Percentiles rank a stretch among this genome's conserved stretches.
phyloP scores from a whole-genome alignment of 2,329 filamentous ascomycete species.

The Scedosporium apiospermum region DNA sequence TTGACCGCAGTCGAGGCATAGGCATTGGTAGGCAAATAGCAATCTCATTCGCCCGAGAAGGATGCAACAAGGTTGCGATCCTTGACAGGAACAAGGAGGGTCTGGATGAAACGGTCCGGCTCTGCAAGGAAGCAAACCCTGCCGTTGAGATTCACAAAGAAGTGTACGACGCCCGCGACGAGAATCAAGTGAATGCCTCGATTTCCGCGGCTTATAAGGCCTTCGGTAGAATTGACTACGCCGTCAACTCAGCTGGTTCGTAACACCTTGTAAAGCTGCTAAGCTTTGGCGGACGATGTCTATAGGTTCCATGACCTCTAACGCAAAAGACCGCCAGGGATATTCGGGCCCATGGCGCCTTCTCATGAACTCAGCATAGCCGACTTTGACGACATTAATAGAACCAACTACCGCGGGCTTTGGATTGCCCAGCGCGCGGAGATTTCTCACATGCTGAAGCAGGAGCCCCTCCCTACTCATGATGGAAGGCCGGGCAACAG shows the following conservation, averaged over 20 bases:
- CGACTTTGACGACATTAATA: slow-evolving; percentile 32
- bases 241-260: slow-evolving; percentile 32
- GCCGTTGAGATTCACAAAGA: slow-evolving; percentile 16
- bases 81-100: slow-evolving; percentile 25
- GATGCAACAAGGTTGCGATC: slow-evolving; percentile 30
- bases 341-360: slow-evolving; percentile 24
- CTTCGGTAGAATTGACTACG: slow-evolving; percentile 34
- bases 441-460: slow-evolving; percentile 30
- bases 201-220: slow-evolving; percentile 20
- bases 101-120: slow-evolving; percentile 21
- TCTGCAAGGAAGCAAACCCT: slow-evolving; percentile 18
- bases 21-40: slow-evolving; percentile 33
- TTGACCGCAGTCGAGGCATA: slow-evolving; percentile 9
- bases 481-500: slow-evolving; percentile 30
- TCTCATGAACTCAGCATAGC: slow-evolving; percentile 23
- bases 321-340: slow-evolving; percentile 14
- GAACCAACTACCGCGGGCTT: slow-evolving; percentile 32
- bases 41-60: slow-evolving; percentile 32
- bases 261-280: not conserved
- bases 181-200: slow-evolving; percentile 21
- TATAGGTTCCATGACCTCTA: not conserved
- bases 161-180: slow-evolving; percentile 24
- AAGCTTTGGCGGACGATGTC: too few relatives aligned
- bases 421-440: slow-evolving; percentile 35
- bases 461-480: slow-evolving; percentile 30